Conservation (phyloP, 495 filamentous ascomycete genomes). For the Tuber microsphaerosporum region DNA sequence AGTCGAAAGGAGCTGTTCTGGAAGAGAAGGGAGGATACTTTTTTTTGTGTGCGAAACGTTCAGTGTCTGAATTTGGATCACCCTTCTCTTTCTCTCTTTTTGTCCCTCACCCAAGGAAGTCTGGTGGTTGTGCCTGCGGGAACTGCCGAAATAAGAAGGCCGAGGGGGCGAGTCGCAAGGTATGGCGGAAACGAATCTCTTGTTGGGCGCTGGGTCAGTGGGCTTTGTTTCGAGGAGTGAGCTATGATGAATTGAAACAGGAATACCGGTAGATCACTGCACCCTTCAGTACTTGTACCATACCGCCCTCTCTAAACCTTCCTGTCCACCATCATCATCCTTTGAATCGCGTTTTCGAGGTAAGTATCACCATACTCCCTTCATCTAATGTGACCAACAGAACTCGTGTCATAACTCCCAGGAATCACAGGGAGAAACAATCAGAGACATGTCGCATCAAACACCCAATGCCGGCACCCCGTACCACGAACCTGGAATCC, state of each 20-base stretch:
- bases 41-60: background rate
- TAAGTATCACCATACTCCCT: background rate
- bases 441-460: constrained; percentile 1
- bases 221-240: background rate
- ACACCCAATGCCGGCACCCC: constrained; percentile 30
- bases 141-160: background rate
- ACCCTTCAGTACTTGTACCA: background rate
- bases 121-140: background rate
- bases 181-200: background rate
- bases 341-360: background rate
- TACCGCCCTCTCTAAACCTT: background rate
- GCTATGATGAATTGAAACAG: background rate
- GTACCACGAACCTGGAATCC: constrained; percentile 18
- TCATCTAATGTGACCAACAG: background rate
- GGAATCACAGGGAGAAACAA: background rate
- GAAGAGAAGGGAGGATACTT: background rate
- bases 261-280: background rate
- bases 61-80: background rate
- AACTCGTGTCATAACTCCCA: background rate
- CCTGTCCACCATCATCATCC: background rate
- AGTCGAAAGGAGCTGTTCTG: background rate
- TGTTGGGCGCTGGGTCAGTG: background rate
- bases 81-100: background rate
- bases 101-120: background rate
- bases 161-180: background rate